Conservation (phyloP, 768 basidiomycete species). For the Russula virescens region DNA sequence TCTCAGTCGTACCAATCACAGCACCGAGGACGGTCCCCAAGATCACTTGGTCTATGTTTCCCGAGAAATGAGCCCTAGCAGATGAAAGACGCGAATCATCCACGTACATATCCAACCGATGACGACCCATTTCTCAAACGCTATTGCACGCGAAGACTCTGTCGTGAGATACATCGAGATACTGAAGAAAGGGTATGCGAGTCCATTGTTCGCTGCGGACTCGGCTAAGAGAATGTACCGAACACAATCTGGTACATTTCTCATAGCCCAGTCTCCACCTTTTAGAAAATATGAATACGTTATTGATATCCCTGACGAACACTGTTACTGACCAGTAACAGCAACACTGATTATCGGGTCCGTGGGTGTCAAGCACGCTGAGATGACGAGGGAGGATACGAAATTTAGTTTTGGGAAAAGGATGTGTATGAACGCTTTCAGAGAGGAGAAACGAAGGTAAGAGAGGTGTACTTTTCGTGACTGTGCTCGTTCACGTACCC, state of each 20-base stretch:
- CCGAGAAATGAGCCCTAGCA: background rate
- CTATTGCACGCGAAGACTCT: conserved; percentile 53
- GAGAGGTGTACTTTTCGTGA: background rate
- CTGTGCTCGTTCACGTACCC: conserved; percentile 34
- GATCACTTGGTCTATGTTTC: conserved; percentile 66
- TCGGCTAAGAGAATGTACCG: conserved; percentile 82
- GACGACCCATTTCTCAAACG: conserved; percentile 81
- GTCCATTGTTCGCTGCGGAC: conserved; percentile 92
- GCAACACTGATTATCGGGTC: conserved; percentile 91
- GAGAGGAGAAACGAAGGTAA: background rate
- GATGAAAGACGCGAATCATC: background rate
- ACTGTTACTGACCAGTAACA: conserved; percentile 52
- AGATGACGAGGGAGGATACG: conserved; percentile 75
- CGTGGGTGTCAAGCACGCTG: conserved; percentile 88
- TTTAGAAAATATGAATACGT: too few species aligned
- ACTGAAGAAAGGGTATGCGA: conserved; percentile 89
- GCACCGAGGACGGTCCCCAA: conserved; percentile 69
- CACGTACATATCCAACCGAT: conserved; percentile 74
- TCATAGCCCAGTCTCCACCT: conserved; percentile 68
- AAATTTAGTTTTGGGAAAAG: conserved; percentile 69
- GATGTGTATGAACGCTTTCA: conserved; percentile 53
- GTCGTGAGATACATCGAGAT: conserved; percentile 82
- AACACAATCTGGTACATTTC: conserved; percentile 67
- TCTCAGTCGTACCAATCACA: conserved; percentile 37
- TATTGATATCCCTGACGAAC: background rate